phyloP scores from a whole-genome alignment of 1,284 basidiomycete genomes.

The Caloboletus inedulis region DNA sequence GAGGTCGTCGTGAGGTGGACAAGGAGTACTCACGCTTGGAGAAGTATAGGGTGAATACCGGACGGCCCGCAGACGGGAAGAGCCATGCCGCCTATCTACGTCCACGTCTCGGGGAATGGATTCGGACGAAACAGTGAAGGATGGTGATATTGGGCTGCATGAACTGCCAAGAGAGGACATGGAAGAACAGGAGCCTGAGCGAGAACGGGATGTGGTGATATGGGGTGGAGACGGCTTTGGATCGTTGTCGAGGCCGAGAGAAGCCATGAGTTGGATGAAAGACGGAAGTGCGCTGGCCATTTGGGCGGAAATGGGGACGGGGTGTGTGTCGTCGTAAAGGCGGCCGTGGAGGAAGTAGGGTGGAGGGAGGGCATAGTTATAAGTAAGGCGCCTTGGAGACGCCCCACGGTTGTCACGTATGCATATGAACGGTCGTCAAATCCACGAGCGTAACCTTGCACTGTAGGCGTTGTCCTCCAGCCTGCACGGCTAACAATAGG shows the following conservation, averaged over 20 bases:
- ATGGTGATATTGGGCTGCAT: constrained; percentile 33
- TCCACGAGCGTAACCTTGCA: constrained; percentile 44
- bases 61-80: constrained; percentile 40
- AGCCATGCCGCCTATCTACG: constrained; percentile 25
- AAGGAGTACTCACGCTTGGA: constrained; percentile 44
- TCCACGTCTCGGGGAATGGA: constrained; percentile 44
- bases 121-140: constrained; percentile 40
- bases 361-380: constrained; percentile 27
- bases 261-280: constrained; percentile 79
- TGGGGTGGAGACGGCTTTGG: constrained; percentile 28
- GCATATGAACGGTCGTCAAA: constrained; percentile 36
- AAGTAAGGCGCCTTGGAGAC: constrained; percentile 33
- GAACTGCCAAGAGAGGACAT: constrained; percentile 30
- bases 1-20: neutral
- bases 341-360: constrained; percentile 39
- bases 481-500: constrained; percentile 36
- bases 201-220: constrained; percentile 24
- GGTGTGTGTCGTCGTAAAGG: constrained; percentile 28
- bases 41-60: constrained; percentile 67
- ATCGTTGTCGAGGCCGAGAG: constrained; percentile 62
- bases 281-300: constrained; percentile 71
- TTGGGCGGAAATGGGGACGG: constrained; percentile 23
- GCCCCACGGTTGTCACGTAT: constrained; percentile 39
- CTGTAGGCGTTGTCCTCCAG: constrained; percentile 35
- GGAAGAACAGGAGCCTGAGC: constrained; percentile 36